Evolutionary conservation across 2,329 filamentous ascomycete species (phyloP), one percentile per base, ranked within the genome.

Genomic region (Karstenula rhodostoma): DNA sequence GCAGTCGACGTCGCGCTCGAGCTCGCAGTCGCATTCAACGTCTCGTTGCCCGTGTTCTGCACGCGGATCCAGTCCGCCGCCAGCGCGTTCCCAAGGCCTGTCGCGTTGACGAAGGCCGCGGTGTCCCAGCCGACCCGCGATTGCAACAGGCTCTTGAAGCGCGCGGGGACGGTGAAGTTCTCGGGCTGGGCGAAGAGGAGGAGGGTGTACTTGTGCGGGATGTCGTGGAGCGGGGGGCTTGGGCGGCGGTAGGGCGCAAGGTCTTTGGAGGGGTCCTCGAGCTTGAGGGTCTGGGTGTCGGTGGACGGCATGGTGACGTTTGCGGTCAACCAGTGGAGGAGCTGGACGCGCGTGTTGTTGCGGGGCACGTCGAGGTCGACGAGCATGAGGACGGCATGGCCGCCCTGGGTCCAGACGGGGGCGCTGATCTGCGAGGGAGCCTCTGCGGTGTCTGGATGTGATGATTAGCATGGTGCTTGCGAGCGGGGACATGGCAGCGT

Each of bases 21-120:
- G 63, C 29, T 60, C 65, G 42, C 46, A 12, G 47, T 66, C 15
- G 68, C 50, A 12, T 57, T 63, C 17, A 17, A 8, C 8, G 37
- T 9, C 65, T 71, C 7, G 65, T 72, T 19, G 65, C 29, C 37
- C 7, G 37, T 40, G 54, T 78, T 76, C 52, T 76, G 69, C 12
- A 78, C 79, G 23, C 62, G 62, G 49, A 82, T 78, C 65, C 75
- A 82, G 59, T 78, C 81, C 7, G 70, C 77, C 0, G 76, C 77
- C 22, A 80, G 46, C 0, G 76, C 71, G 1, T 32, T 25, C 0
- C 62, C 55, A 5, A 82, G 54, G 1, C 66, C 69, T 2, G 76
- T 67, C 2, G 75, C 77, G 1, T 60, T 49, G 2, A 76, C 66
- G 62, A 82, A 81, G 25, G 67, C 62, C 4, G 56, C 63, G 0